Evolutionary conservation across 202 grass and related monocot species (phyloP).

Genomic region (Saccharum hybrid): DNA sequence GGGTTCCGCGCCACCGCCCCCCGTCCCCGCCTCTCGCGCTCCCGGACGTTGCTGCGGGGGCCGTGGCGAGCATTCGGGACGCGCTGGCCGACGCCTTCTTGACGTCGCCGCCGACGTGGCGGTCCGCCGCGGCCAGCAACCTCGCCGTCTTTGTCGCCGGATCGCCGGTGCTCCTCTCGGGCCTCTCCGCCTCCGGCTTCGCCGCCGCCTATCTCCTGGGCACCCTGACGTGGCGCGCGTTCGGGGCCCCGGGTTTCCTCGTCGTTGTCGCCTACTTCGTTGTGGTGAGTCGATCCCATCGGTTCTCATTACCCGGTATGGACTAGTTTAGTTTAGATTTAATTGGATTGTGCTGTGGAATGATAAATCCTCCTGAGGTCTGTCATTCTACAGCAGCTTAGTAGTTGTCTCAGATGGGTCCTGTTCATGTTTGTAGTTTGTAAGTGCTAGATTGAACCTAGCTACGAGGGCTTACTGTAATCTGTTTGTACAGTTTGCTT

Average conservation of each 20-base stretch:
- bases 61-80: slow-evolving; percentile 33
- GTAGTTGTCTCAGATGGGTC: neutral
- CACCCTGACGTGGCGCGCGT: slow-evolving; percentile 80
- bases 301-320: neutral
- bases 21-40: slow-evolving; percentile 37
- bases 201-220: slow-evolving; percentile 72
- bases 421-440: slow-evolving; percentile 2
- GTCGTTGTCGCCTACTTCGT: slow-evolving; percentile 76
- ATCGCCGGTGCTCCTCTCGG: slow-evolving; percentile 69
- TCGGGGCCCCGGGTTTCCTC: slow-evolving; percentile 62
- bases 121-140: slow-evolving; percentile 63
- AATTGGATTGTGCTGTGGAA: slow-evolving; percentile 2
- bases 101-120: slow-evolving; percentile 70
- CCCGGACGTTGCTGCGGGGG: slow-evolving; percentile 41
- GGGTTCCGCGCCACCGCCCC: slow-evolving; percentile 15
- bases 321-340: neutral
- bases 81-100: slow-evolving; percentile 55
- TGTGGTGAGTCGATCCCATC: slow-evolving; percentile 54
- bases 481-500: neutral
- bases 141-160: slow-evolving; percentile 63
- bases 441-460: neutral
- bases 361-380: neutral
- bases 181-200: slow-evolving; percentile 72
- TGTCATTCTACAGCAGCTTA: neutral
- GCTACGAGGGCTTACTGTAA: neutral